Conservation (phyloP, 2,329 filamentous ascomycete genomes). For the Kalaharituber pfeilii region DNA sequence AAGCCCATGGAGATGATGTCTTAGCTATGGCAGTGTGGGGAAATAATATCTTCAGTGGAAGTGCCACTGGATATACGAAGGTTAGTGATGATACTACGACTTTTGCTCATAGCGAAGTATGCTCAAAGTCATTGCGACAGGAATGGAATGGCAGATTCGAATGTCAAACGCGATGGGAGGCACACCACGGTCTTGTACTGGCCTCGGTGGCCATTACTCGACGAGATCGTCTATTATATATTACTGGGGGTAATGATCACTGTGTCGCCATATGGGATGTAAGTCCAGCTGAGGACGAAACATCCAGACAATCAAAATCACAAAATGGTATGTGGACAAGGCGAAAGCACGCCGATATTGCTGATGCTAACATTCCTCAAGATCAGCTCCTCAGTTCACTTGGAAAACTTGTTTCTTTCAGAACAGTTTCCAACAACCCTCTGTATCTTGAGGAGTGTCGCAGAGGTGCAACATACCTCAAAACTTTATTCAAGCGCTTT, state of each 20-base stretch:
- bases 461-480: conserved; percentile 76
- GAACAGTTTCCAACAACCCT: conserved; percentile 72
- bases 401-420: conserved; percentile 74
- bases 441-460: conserved; percentile 85
- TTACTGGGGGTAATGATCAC: conserved; percentile 87
- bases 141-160: conserved; percentile 72
- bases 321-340: conserved; percentile 33
- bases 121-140: conserved; percentile 24
- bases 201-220: conserved; percentile 60
- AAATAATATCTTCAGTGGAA: conserved; percentile 70
- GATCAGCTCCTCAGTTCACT: conserved; percentile 52
- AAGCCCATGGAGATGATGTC: conserved; percentile 61
- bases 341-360: conserved; percentile 25
- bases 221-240: conserved; percentile 61
- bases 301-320: conserved; percentile 1
- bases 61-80: conserved; percentile 72
- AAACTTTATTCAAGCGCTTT: conserved; percentile 77
- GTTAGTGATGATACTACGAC: conserved; percentile 33
- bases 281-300: not conserved
- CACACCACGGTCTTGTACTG: conserved; percentile 73
- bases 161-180: conserved; percentile 58
- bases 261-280: conserved; percentile 80
- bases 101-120: not conserved
- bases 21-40: conserved; percentile 74
- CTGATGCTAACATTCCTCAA: conserved; percentile 22